These are phyloP conservation scores for Xylaria curta DNA, from an alignment of 495 filamentous ascomycete genomes.

Conservation along the genomic window DNA sequence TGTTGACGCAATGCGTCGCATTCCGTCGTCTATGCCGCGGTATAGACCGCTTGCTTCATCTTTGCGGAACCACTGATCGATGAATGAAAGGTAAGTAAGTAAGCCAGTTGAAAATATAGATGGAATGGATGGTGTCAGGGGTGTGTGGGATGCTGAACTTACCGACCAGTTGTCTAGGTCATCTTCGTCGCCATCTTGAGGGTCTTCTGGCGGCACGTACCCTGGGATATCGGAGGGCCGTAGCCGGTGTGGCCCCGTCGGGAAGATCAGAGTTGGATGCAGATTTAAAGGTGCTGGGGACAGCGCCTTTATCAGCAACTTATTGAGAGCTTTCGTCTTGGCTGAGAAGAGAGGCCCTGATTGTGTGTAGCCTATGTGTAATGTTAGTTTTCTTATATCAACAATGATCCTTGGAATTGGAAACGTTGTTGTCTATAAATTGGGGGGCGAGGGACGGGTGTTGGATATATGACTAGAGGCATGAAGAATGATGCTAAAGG, in stretches of 20 bases:
- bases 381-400: background rate
- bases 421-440: background rate
- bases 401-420: background rate
- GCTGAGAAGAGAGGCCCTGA: slow-evolving; percentile 84
- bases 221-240: slow-evolving; percentile 73
- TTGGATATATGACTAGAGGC: too few relatives aligned
- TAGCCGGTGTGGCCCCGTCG: slow-evolving; percentile 67
- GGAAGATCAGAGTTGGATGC: slow-evolving; percentile 65
- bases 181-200: slow-evolving; percentile 39
- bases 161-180: slow-evolving; percentile 69
- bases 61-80: slow-evolving; percentile 72
- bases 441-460: too few relatives aligned
- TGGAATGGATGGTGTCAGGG: background rate
- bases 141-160: background rate
- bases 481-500: background rate
- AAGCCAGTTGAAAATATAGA: background rate
- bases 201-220: slow-evolving; percentile 46
- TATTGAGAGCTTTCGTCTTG: slow-evolving; percentile 87
- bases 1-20: slow-evolving; percentile 62
- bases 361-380: slow-evolving; percentile 78
- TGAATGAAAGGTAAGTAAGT: background rate
- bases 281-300: slow-evolving; percentile 54
- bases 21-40: slow-evolving; percentile 67
- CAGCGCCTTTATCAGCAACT: slow-evolving; percentile 77
- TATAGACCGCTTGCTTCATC: slow-evolving; percentile 66